Percentiles rank a stretch among this genome's conserved stretches.
phyloP scores from a whole-genome alignment of 768 basidiomycete species.

The Sarcodon sp. region DNA sequence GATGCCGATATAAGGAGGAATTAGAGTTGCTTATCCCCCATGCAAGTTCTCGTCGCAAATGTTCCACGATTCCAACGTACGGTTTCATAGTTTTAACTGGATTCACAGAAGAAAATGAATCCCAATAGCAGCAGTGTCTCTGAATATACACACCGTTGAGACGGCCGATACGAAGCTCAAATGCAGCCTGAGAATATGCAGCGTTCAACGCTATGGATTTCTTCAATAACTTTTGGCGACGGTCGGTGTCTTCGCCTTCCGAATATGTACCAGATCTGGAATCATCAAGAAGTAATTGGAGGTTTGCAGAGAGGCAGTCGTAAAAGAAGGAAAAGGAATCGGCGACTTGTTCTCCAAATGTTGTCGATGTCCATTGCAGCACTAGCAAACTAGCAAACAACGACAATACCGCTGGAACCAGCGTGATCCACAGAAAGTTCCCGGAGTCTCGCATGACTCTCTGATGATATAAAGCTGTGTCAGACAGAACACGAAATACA shows the following conservation, averaged over 20 bases:
- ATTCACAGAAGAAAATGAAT: slow-evolving; percentile 1
- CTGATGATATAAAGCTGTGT: slow-evolving; percentile 2
- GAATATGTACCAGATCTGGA: slow-evolving; percentile 7
- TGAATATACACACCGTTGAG: slow-evolving; percentile 22
- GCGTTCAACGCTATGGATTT: slow-evolving; percentile 25
- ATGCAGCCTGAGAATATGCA: slow-evolving; percentile 29
- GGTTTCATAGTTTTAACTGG: slow-evolving; percentile 29
- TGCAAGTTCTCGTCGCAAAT: slow-evolving; percentile 30
- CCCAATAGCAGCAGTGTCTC: not conserved
- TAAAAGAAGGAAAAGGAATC: slow-evolving; percentile 20
- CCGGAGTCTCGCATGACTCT: slow-evolving; percentile 14
- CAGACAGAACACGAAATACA: not conserved
- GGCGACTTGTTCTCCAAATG: slow-evolving; percentile 26
- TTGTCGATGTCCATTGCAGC: slow-evolving; percentile 28
- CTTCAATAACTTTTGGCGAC: slow-evolving; percentile 17
- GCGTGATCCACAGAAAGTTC: slow-evolving; percentile 27
- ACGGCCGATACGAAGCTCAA: slow-evolving; percentile 31
- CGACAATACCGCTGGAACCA: slow-evolving; percentile 23
- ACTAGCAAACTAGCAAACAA: slow-evolving; percentile 24
- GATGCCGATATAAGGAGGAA: not conserved
- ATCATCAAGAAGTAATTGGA: slow-evolving; percentile 14
- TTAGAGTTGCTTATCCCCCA: slow-evolving; percentile 22
- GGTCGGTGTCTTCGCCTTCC: slow-evolving; percentile 7
- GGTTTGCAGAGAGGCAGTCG: slow-evolving; percentile 18
- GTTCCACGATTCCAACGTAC: slow-evolving; percentile 29